phyloP scores from a whole-genome alignment of 225 moss, liverwort and hornwort genomes.

The Polytrichum formosum region DNA sequence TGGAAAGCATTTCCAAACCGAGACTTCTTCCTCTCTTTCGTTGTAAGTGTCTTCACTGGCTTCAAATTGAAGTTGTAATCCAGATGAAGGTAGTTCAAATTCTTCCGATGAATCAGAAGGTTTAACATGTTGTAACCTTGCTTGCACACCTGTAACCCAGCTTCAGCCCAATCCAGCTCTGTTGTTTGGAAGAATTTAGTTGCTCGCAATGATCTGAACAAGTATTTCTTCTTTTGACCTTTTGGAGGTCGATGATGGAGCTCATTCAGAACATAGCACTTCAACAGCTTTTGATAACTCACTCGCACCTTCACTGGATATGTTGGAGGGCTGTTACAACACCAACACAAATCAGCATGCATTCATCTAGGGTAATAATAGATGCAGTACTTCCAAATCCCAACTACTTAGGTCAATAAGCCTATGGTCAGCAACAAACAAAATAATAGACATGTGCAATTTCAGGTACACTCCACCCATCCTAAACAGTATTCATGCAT shows the following conservation, averaged over 20 bases:
- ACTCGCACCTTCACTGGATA: conserved; percentile 99
- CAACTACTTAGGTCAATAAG: no score
- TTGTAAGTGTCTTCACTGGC: conserved; percentile 99
- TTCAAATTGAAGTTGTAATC: conserved; percentile 99
- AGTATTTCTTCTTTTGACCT: conserved; percentile 98
- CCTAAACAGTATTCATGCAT: no score
- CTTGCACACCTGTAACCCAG: conserved; percentile 98
- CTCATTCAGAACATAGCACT: conserved; percentile 97
- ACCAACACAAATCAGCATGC: conserved; percentile 1
- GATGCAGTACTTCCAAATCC: no score
- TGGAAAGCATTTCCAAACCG: conserved; percentile 99
- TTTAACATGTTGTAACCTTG: conserved; percentile 99
- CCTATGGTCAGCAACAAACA: no score
- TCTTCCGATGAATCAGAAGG: conserved; percentile 95
- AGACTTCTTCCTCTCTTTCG: conserved; percentile 97
- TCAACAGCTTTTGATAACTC: conserved; percentile 97
- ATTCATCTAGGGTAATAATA: no score
- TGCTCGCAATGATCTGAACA: conserved; percentile 90
- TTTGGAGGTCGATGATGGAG: conserved; percentile 98
- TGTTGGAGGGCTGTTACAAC: conserved; percentile 73
- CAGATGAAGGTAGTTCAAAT: conserved; percentile 95
- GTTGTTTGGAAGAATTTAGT: conserved; percentile 99
- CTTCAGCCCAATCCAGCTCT: conserved; percentile 98
- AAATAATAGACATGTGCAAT: no score
- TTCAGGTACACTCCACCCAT: no score